Base-by-base conservation (phyloP, 176 grass and related monocot genomes). In the Microstegium vimineum region DNA sequence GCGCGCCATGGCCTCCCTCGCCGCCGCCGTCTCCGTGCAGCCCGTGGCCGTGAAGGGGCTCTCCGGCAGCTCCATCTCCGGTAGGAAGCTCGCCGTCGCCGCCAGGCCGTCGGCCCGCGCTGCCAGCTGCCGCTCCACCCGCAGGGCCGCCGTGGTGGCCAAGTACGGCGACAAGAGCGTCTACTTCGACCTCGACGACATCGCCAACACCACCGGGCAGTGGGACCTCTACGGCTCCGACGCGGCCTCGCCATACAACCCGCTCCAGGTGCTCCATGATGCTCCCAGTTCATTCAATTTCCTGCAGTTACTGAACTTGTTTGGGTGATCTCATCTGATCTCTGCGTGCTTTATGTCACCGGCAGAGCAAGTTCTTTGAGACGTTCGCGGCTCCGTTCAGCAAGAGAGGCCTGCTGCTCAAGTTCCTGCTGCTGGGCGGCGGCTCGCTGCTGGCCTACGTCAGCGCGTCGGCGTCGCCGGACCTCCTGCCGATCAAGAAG, bases 281-380 rank as follows among this genome's bases (percentile, higher is more conserved):
- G 5, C 20, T 26, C 1, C n/a, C 23, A 10, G 1, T 14, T 4
- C 37, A 10, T 9, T n/a, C 52, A 10, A 32, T 0, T 46, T 49
- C 16, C 6, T 49, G 70, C 25, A 7, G 38, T 71, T 45, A 42
- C 41, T 30, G 7, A 2, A 18, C 47, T 51, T 51, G 5, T 20
- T 38, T 20, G 51, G 30, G n/a, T 69, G 60, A 25, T 26, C 25
- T n/a, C 10, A 17, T 38, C 66, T 57, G n/a, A n/a, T n/a, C 10
- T n/a, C n/a, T n/a, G n/a, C n/a, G n/a, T n/a, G n/a, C n/a, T n/a
- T n/a, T n/a, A n/a, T n/a, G n/a, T n/a, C n/a, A n/a, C 12, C n/a
- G n/a, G n/a, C 97, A 99, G 97, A 95, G 97, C 89, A 99, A 99
- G 85, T 99, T 99, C 91, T 99, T 99, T 20, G 87, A 95, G 89